Base-by-base conservation (phyloP, 2,329 filamentous ascomycete genomes). In the Penicillium sp. region DNA sequence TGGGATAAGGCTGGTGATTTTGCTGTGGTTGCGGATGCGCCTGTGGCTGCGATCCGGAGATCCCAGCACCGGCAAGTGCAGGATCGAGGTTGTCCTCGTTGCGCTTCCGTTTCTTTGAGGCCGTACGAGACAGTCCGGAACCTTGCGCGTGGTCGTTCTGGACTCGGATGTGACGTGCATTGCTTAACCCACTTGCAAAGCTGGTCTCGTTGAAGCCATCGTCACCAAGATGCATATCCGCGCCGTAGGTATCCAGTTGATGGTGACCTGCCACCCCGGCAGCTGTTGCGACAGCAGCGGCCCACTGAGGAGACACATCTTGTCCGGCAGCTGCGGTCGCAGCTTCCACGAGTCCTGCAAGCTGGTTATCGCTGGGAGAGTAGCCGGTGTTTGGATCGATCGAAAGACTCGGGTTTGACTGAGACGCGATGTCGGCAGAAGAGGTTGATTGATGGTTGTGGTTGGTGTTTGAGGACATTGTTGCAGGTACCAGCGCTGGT, bases 311-410 rank as follows among this genome's bases (percentile, higher is more conserved):
- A n/a, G 63, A 65, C 8, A 68, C 61, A 49, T 69, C 64, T 49
- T 69, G 64, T 13, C 64, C 66, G 33, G 71, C 72, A 29, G 71
- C 70, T 2, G 71, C 72, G 3, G 72, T 74, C 3, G 72, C 72
- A 28, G 71, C 72, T 54, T 74, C 68, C 5, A 75, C 70, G 32
- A 75, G 53, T 4, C 71, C 72, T 4, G 72, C 72, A 11, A 75
- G 62, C 45, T 74, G 72, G 42, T 69, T 71, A 42, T 73, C 71
- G 35, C 60, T 69, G 1, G 67, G 62, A 11, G 64, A 57, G 53
- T 70, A 70, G 25, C 59, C 60, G 28, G 48, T 63, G 28, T 59
- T 68, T 9, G 65, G 55, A 29, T 70, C 67, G 9, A 66, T 49
- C 13, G 63, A 61, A 8, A 59, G 45, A 42, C 62, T 54, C 1